Base-by-base conservation (phyloP, 2,329 filamentous ascomycete species). In the Penicillium sp. region DNA sequence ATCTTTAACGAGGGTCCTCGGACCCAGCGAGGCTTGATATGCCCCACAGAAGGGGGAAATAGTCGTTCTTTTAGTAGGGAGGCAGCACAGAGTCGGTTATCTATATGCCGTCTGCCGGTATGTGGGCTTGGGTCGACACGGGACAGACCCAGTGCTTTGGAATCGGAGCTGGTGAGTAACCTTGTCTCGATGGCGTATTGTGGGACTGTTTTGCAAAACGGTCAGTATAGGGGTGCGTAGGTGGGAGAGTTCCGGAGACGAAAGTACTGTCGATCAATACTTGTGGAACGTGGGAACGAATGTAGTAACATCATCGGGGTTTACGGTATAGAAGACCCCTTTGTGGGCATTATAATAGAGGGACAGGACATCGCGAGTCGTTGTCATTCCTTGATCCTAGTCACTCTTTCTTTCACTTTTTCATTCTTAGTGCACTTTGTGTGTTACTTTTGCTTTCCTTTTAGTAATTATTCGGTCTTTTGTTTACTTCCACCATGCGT, bases 231-330 rank as follows among this genome's bases (percentile, higher is more conserved):
- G 14, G 37, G 35, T 42, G 33, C 22, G 9, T 26, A n/a, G 22
- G 21, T 26, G 7, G 26, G 10, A 22, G 19, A 21, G 14, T 7
- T 22, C 6, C 29, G 39, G 39, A 49, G 47, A 54, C 22, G 21
- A 52, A 29, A 37, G 13, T 35, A 24, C 33, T 59, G 59, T 51
- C 48, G 59, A 61, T 61, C 59, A 39, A 46, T 44, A 16, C 49
- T 21, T 26, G 21, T 47, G 49, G 14, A 14, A 27, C 22, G 13
- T 22, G 48, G 5, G 14, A 27, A 53, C 3, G 21, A 27, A 24
- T 22, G 21, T 44, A 33, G 37, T 44, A 53, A 35, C 24, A 27
- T 22, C 14, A 29, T 53, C 31, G 16, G 37, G 35, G 6, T 24
- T 22, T 5, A 21, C 51, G 26, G 22, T 29, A 42, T 22, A 43